Conservation (phyloP, 2,329 filamentous ascomycete genomes). For the Ascocoryne sarcoides region DNA sequence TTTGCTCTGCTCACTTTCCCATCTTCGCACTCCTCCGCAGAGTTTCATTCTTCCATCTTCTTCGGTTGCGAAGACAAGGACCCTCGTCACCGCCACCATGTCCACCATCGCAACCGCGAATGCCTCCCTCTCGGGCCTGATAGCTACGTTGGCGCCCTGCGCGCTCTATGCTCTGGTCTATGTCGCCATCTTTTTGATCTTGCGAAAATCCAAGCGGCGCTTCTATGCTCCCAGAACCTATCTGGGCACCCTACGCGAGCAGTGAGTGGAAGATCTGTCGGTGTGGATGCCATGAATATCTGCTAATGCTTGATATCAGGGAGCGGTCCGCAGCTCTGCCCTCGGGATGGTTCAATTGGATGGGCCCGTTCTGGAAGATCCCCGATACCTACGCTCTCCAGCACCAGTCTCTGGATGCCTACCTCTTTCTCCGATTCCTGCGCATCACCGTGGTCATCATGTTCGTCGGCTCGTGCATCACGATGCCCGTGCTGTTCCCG, state of each 20-base stretch:
- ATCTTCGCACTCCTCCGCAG: too few species aligned
- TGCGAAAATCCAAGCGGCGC: constrained; percentile 39
- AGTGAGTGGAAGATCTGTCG: too few species aligned
- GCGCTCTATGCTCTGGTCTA: constrained; percentile 37
- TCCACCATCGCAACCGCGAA: constrained; percentile 6
- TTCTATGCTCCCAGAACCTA: constrained; percentile 48
- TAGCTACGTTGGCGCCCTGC: constrained; percentile 40
- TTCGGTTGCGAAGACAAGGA: too few species aligned
- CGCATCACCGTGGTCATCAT: constrained; percentile 71
- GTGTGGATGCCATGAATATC: too few species aligned
- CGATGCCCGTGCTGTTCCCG: constrained; percentile 76
- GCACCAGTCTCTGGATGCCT: constrained; percentile 87
- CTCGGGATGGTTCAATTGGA: constrained; percentile 57
- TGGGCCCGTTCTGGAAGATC: constrained; percentile 55
- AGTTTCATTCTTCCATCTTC: too few species aligned
- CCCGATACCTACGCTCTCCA: constrained; percentile 75
- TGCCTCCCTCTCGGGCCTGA: constrained; percentile 31
- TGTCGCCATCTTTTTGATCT: constrained; percentile 38
- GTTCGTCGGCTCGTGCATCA: constrained; percentile 74
- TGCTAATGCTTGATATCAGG: too few species aligned
- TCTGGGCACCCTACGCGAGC: constrained; percentile 40
- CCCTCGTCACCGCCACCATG: background rate
- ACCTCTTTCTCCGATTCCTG: constrained; percentile 81
- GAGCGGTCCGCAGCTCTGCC: constrained; percentile 52
- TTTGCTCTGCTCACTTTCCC: too few species aligned